These are phyloP conservation scores for Colletotrichum horii DNA, from an alignment of 2,329 filamentous ascomycete species.

Conservation along the genomic window DNA sequence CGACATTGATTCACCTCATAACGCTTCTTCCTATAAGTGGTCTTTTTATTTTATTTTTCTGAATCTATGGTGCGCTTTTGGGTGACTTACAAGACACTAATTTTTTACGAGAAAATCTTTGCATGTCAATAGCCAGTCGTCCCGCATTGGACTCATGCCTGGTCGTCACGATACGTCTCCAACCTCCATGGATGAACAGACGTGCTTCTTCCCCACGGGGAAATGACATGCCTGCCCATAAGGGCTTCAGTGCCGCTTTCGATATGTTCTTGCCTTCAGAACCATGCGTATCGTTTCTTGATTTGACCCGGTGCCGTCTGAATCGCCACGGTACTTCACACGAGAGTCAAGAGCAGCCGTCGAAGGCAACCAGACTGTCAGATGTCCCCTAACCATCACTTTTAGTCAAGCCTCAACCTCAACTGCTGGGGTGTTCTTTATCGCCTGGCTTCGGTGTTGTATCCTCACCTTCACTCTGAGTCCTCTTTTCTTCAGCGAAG, in stretches of 20 bases:
- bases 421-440: background rate
- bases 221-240: background rate
- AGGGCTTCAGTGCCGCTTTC: background rate
- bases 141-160: rapidly evolving
- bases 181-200: background rate
- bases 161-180: too few relatives aligned
- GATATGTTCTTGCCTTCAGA: background rate
- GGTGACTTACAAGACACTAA: rapidly evolving
- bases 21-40: background rate
- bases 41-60: background rate
- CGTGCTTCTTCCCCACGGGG: background rate
- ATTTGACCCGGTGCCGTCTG: background rate
- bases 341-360: background rate
- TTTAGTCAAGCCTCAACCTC: background rate
- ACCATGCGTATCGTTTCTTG: rapidly evolving
- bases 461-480: rapidly evolving
- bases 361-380: background rate
- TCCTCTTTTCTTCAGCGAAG: background rate
- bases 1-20: background rate
- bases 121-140: background rate
- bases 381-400: background rate
- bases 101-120: background rate
- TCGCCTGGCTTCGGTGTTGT: rapidly evolving
- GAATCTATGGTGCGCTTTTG: background rate
- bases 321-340: background rate